Evolutionary conservation across 2,329 filamentous ascomycete genomes (phyloP), one percentile per base, ranked within the genome.

Genomic region (Fusarium oxysporum): DNA sequence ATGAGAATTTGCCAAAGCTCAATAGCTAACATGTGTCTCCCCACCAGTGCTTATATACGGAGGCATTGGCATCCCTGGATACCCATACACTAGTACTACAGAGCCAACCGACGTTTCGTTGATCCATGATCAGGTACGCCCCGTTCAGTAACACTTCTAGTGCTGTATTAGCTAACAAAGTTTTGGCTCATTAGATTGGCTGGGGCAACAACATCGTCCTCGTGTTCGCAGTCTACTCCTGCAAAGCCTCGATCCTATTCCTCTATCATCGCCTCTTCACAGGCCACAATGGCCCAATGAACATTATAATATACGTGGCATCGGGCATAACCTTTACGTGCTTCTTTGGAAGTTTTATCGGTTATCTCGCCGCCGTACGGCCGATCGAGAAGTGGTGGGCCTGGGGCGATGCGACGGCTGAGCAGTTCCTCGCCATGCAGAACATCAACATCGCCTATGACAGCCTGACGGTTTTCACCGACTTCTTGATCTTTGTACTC

Each of bases 381-480:
- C 62, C 62, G 2, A 64, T 65, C 12, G 33, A 47, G 19, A 65
- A 64, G n/a, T 65, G 62, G 62, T 65, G 62, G 62, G 59, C 59
- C 5, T 65, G 62, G 62, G 62, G 62, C 10, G 59, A 65, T 64
- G 62, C 62, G 0, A 65, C 62, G 5, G 40, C 59, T 0, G 62
- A 64, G 21, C 62, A 65, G 33, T 65, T 65, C 33, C 40, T 64
- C 6, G 62, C 62, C 23, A 64, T 65, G 59, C 33, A 38, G 1
- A 65, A 64, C 2, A 32, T 40, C 28, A 65, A 65, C 13, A 65
- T 65, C 16, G 62, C 62, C 12, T 65, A 65, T 8, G 62, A 65
- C 28, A 63, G 58, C 3, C 8, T 65, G 28, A 65, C 62, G 0
- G 62, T 65, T 3, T 64, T 64, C 3, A 65, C 62, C 6, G 62